phyloP scores from a whole-genome alignment of 116 monocot genomes.

The Dioscorea cayenensis region DNA sequence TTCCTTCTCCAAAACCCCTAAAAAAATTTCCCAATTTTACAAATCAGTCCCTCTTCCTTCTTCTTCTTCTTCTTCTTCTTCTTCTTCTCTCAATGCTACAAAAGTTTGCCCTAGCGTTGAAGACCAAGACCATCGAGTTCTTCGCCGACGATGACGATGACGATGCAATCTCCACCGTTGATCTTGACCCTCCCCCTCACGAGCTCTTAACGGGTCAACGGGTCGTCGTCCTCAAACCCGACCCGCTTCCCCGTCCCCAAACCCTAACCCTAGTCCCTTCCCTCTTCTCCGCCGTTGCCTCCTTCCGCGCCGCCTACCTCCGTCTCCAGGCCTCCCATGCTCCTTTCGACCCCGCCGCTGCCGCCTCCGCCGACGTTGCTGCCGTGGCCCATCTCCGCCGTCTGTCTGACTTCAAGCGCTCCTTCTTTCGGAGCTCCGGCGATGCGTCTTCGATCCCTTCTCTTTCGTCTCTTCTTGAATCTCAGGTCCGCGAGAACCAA shows the following conservation, averaged over 20 bases:
- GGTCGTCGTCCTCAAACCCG: conserved; percentile 89
- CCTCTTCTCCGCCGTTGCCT: conserved; percentile 54
- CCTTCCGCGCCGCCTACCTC: conserved; percentile 87
- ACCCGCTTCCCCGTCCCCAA: conserved; percentile 22
- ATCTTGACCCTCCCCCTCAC: conserved; percentile 28
- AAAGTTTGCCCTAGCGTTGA: conserved; percentile 80
- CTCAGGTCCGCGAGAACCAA: conserved; percentile 95
- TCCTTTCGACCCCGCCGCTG: conserved; percentile 39
- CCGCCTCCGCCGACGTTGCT: conserved; percentile 49
- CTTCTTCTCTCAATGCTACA: conserved; percentile 50
- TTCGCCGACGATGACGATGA: conserved; percentile 82
- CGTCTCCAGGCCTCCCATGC: conserved; percentile 74
- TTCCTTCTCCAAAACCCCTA: too few species aligned
- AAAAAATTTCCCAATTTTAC: not conserved
- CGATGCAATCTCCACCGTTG: conserved; percentile 19
- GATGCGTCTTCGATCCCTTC: conserved; percentile 1
- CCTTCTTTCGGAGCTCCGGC: conserved; percentile 11
- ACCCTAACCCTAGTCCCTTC: conserved; percentile 32
- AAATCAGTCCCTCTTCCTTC: not conserved
- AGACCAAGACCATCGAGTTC: conserved; percentile 87
- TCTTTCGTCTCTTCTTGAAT: conserved; percentile 39
- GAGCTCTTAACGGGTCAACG: conserved; percentile 84
- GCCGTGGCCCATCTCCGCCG: conserved; percentile 74
- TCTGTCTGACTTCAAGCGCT: conserved; percentile 58
- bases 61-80: not conserved